phyloP scores from a whole-genome alignment of 1,284 basidiomycete species.

The Ustilago hordei region DNA sequence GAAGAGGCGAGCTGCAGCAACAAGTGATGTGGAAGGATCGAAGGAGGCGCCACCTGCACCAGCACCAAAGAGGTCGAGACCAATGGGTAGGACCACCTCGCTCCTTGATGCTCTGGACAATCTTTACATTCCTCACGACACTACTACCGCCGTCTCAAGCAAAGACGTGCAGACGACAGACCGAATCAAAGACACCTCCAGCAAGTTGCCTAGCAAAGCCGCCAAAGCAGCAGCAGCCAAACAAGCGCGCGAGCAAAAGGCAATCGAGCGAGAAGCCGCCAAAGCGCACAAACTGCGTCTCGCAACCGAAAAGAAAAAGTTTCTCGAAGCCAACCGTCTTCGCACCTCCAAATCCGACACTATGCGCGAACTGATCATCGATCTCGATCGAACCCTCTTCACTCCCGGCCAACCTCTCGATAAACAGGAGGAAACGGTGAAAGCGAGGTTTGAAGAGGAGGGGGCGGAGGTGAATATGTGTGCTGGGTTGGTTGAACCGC shows the following conservation, averaged over 20 bases:
- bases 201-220: not conserved
- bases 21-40: not conserved
- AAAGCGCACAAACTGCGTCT: constrained; percentile 30
- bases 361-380: constrained; percentile 49
- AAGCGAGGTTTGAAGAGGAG: constrained; percentile 28
- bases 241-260: constrained; percentile 34
- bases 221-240: constrained; percentile 18
- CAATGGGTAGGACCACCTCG: constrained; percentile 17
- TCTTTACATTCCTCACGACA: constrained; percentile 17
- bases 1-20: constrained; percentile 11
- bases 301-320: constrained; percentile 39
- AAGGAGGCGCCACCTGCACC: not conserved
- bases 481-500: constrained; percentile 31
- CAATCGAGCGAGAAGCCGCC: constrained; percentile 31
- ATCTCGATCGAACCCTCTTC: constrained; percentile 42
- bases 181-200: not conserved
- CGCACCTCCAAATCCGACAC: constrained; percentile 47
- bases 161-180: not conserved
- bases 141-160: not conserved
- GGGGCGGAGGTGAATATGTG: constrained; percentile 33
- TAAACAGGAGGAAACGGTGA: constrained; percentile 16
- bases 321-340: constrained; percentile 49
- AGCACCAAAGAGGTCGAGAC: constrained; percentile 16
- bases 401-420: constrained; percentile 25
- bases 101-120: constrained; percentile 45